Conservation (phyloP, 331 rosid genomes). For the Quercus tomentella region DNA sequence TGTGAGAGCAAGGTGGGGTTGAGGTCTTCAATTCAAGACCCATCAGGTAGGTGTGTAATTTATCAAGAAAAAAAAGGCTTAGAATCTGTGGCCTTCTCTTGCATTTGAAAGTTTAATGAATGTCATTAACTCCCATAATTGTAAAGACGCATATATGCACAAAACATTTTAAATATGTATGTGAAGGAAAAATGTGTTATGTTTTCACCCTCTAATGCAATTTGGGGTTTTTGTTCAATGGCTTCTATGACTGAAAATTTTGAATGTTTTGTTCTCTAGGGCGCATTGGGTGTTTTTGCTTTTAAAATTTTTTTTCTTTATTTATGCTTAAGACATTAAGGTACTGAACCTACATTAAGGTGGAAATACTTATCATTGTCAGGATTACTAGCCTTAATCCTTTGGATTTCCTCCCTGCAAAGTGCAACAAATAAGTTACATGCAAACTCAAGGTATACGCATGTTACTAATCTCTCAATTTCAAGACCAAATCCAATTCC, state of each 20-base stretch:
- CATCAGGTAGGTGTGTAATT: too few relatives aligned
- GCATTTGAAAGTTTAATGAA: background rate
- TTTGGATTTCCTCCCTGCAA: conserved; percentile 91
- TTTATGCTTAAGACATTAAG: too few relatives aligned
- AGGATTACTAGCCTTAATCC: conserved; percentile 87
- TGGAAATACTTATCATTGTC: conserved; percentile 21
- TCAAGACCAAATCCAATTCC: background rate
- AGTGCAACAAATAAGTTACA: background rate
- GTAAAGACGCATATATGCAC: background rate
- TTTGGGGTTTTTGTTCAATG: too few relatives aligned
- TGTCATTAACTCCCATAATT: background rate
- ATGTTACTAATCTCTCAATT: background rate
- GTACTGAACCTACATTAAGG: too few relatives aligned
- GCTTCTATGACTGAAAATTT: too few relatives aligned
- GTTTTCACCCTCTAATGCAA: too few relatives aligned
- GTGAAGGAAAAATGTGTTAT: background rate
- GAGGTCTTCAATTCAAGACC: too few relatives aligned
- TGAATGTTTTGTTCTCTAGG: too few relatives aligned
- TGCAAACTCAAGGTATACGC: background rate
- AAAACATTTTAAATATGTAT: background rate
- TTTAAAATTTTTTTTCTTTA: too few relatives aligned
- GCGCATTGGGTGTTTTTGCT: too few relatives aligned
- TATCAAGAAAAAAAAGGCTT: too few relatives aligned
- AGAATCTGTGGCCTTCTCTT: background rate
- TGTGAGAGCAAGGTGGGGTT: too few relatives aligned